Conservation (phyloP, 2,329 filamentous ascomycete genomes). For the Talaromyces rugulosus region DNA sequence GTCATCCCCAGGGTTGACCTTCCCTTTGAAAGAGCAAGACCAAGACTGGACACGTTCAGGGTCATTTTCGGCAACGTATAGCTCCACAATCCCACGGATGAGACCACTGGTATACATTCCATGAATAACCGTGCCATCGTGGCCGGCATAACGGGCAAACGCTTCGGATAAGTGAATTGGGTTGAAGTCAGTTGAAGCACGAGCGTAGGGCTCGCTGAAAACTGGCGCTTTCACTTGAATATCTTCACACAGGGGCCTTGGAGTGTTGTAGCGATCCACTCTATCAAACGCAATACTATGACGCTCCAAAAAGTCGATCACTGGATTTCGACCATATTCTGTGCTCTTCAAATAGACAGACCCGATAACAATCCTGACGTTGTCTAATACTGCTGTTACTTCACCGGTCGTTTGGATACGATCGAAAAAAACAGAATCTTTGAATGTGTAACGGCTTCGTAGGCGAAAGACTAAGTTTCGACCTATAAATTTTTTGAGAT, state of each 20-base stretch:
- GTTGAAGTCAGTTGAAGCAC: conserved; percentile 97
- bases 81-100: conserved; percentile 91
- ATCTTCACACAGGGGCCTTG: conserved; percentile 61
- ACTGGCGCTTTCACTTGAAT: conserved; percentile 87
- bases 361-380: not conserved
- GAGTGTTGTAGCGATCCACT: not conserved
- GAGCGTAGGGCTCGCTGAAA: conserved; percentile 97
- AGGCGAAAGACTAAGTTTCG: conserved; percentile 88
- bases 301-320: not conserved
- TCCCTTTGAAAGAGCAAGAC: conserved; percentile 90
- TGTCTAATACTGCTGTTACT: not conserved
- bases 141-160: conserved; percentile 90
- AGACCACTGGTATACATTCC: conserved; percentile 99
- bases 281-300: not conserved
- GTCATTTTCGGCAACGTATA: conserved; percentile 98
- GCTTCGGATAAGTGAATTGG: conserved; percentile 97
- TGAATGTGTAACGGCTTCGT: not conserved
- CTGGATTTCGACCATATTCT: not conserved
- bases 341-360: not conserved
- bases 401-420: not conserved
- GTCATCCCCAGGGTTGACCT: conserved; percentile 95
- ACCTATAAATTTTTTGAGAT: conserved; percentile 63
- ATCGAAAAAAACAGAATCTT: not conserved
- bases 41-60: conserved; percentile 94
- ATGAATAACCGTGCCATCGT: conserved; percentile 95